Conservation (phyloP, 345 rosid genomes). For the Brassica juncea region DNA sequence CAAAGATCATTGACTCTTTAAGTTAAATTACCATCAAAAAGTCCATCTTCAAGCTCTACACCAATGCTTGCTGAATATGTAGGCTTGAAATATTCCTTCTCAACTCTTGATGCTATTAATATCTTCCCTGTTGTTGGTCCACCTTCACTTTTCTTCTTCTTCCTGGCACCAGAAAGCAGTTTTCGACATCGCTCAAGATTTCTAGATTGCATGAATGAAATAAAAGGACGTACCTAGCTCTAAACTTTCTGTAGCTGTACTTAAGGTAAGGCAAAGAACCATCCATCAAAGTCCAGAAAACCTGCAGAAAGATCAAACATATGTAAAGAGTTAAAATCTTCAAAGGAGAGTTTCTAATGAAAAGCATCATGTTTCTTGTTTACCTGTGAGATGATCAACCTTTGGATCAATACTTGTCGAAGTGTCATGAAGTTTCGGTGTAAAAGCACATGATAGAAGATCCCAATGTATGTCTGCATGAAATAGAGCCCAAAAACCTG, state of each 20-base stretch:
- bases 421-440: conserved; percentile 84
- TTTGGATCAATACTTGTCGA: conserved; percentile 78
- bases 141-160: conserved; percentile 54
- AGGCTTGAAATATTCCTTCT: conserved; percentile 89
- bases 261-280: conserved; percentile 78
- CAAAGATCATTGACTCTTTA: conserved; percentile 5
- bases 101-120: conserved; percentile 71
- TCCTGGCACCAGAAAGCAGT: conserved; percentile 43
- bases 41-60: conserved; percentile 89
- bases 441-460: conserved; percentile 90
- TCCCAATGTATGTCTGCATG: conserved; percentile 93
- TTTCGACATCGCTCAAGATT: background rate
- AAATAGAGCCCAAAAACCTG: conserved; percentile 96
- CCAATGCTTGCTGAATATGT: conserved; percentile 79
- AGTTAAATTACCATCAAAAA: conserved; percentile 72
- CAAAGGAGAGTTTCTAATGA: conserved; percentile 2
- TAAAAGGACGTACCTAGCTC: conserved; percentile 56
- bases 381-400: conserved; percentile 72
- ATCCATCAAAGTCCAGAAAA: conserved; percentile 75
- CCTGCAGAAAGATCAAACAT: conserved; percentile 45
- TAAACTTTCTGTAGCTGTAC: conserved; percentile 74
- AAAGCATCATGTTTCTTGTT: background rate
- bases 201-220: conserved; percentile 16
- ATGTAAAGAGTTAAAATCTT: background rate
- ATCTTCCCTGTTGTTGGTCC: conserved; percentile 58